Percentiles rank a stretch among this genome's conserved stretches.
These are phyloP conservation scores for Moricandia moricandioides DNA, from an alignment of 345 rosid species.

Conservation along the genomic window DNA sequence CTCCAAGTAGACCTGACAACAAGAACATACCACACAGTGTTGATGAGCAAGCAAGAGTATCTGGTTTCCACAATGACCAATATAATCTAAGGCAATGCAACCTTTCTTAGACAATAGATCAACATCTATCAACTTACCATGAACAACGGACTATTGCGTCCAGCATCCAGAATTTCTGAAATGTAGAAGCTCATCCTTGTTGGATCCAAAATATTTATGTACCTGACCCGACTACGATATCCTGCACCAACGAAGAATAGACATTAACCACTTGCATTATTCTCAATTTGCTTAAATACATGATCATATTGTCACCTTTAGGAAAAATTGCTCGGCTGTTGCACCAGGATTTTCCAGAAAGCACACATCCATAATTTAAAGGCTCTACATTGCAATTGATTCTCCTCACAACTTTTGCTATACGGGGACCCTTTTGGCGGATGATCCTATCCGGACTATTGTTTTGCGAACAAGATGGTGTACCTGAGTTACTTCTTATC, in stretches of 20 bases:
- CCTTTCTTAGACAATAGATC: neutral
- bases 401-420: conserved; percentile 96
- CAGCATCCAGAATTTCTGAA: conserved; percentile 89
- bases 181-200: conserved; percentile 65
- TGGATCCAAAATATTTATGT: conserved; percentile 80
- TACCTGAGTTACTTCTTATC: conserved; percentile 42
- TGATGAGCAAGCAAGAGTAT: neutral
- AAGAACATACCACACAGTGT: conserved; percentile 18
- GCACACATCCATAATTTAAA: conserved; percentile 70
- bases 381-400: conserved; percentile 93
- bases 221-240: conserved; percentile 84
- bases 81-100: neutral
- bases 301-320: conserved; percentile 51
- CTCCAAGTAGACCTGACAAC: conserved; percentile 81
- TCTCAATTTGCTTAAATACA: conserved; percentile 2
- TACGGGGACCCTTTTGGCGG: conserved; percentile 97
- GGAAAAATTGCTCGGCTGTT: conserved; percentile 84
- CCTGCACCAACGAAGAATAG: conserved; percentile 57
- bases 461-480: conserved; percentile 59
- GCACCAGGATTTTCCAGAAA: conserved; percentile 83
- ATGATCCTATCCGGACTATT: conserved; percentile 61
- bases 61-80: neutral
- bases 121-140: conserved; percentile 51
- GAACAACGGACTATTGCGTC: conserved; percentile 66
- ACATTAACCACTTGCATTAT: conserved; percentile 11